These are phyloP conservation scores for Tothia fuscella DNA, from an alignment of 2,329 filamentous ascomycete genomes.

Conservation along the genomic window DNA sequence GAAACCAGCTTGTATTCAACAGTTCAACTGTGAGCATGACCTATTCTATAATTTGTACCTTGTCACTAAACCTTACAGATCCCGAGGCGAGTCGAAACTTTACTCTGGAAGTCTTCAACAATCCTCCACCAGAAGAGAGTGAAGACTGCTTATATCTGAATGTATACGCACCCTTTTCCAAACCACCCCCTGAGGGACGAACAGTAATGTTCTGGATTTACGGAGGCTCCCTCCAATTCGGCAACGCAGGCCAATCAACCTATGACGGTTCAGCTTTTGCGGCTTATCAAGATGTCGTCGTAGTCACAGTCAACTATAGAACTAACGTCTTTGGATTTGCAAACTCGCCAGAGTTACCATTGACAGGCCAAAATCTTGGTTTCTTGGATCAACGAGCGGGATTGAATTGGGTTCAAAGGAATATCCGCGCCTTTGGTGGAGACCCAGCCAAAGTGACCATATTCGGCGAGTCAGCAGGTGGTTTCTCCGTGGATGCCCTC, in stretches of 20 bases:
- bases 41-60: too few relatives aligned
- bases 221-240: constrained; percentile 27
- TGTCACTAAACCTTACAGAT: too few relatives aligned
- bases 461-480: constrained; percentile 17
- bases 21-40: constrained; percentile 4
- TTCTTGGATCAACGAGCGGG: constrained; percentile 26
- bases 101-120: constrained; percentile 12
- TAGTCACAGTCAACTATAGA: constrained; percentile 26
- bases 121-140: constrained; percentile 17
- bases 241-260: constrained; percentile 17
- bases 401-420: constrained; percentile 26
- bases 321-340: constrained; percentile 31
- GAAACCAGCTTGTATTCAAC: constrained; percentile 10
- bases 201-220: constrained; percentile 31
- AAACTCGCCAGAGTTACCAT: constrained; percentile 23
- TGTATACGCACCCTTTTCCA: constrained; percentile 24
- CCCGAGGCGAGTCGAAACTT: not conserved
- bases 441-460: constrained; percentile 24
- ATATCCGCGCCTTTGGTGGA: constrained; percentile 26
- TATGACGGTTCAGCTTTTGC: constrained; percentile 27
- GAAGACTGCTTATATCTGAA: constrained; percentile 33
- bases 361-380: constrained; percentile 22
- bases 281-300: constrained; percentile 24
- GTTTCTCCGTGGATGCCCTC: constrained; percentile 21
- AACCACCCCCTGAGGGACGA: too few relatives aligned